Evolutionary conservation across 2,329 filamentous ascomycete species (phyloP).

Genomic region (Ilyonectria mors-panacis): DNA sequence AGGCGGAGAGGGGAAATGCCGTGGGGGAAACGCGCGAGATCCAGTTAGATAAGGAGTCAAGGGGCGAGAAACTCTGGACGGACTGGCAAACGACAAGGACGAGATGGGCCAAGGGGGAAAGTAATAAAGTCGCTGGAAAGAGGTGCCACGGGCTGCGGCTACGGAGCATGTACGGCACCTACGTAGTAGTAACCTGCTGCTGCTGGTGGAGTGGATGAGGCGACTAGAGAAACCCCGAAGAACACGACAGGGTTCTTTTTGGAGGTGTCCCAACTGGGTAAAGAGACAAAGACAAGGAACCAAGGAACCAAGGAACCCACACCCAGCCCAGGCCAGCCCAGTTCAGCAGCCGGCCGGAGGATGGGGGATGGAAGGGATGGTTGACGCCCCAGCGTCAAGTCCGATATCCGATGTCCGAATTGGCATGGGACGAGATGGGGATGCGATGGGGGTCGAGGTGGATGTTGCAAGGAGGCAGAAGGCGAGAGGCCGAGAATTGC

Average conservation of each 20-base stretch:
- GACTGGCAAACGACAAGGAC: neutral
- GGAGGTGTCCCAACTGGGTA: slow-evolving; percentile 25
- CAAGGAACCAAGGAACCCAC: slow-evolving; percentile 19
- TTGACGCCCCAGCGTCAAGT: neutral
- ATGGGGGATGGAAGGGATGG: slow-evolving; percentile 5
- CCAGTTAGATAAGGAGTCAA: slow-evolving; percentile 9
- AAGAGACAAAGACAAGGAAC: slow-evolving; percentile 5
- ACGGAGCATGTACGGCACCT: slow-evolving; percentile 14
- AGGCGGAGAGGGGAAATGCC: slow-evolving; percentile 8
- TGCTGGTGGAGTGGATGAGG: slow-evolving; percentile 21
- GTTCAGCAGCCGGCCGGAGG: slow-evolving; percentile 1
- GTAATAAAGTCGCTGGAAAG: slow-evolving; percentile 20
- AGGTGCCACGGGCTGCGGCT: slow-evolving; percentile 8
- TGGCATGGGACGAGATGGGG: slow-evolving; percentile 17
- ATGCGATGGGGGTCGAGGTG: neutral
- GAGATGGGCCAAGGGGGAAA: slow-evolving; percentile 29
- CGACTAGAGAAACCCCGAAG: slow-evolving; percentile 24
- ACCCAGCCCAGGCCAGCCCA: slow-evolving; percentile 15
- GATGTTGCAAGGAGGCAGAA: slow-evolving; percentile 2
- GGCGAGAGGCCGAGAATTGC: neutral
- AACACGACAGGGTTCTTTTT: slow-evolving; percentile 29
- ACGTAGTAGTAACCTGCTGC: slow-evolving; percentile 18
- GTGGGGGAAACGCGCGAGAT: neutral
- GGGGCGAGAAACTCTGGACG: neutral
- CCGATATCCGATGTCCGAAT: slow-evolving; percentile 29